A percentile compares a stretch with the other conserved stretches of the same genome.
phyloP scores from a whole-genome alignment of 768 basidiomycete species.

The Termitomyces sp. region DNA sequence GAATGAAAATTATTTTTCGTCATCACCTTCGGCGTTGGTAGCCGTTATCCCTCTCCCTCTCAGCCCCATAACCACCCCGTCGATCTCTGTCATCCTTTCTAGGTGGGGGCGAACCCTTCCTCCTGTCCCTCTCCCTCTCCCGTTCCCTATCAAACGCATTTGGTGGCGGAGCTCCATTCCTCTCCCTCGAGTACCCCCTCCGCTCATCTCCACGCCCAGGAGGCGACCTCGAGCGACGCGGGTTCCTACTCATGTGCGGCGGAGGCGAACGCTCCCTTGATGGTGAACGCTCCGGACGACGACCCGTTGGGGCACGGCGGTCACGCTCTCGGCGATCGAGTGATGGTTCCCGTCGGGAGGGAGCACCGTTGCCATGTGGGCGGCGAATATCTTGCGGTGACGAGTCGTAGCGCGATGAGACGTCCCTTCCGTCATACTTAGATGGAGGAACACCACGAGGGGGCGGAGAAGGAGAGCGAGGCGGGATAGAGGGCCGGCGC shows the following conservation, averaged over 20 bases:
- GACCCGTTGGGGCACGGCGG: slow-evolving; percentile 7
- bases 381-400: slow-evolving; percentile 21
- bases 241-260: slow-evolving; percentile 21
- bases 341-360: slow-evolving; percentile 6
- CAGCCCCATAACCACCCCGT: slow-evolving; percentile 6
- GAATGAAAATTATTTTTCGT: not conserved
- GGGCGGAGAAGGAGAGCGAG: slow-evolving; percentile 13
- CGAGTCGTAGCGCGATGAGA: slow-evolving; percentile 13
- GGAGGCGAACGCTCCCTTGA: slow-evolving; percentile 25
- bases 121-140: slow-evolving; percentile 14
- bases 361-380: not conserved
- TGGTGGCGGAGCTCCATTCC: slow-evolving; percentile 6
- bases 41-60: slow-evolving; percentile 17
- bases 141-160: slow-evolving; percentile 11
- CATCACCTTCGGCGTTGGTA: slow-evolving; percentile 20
- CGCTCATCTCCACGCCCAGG: slow-evolving; percentile 11
- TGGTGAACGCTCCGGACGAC: slow-evolving; percentile 5
- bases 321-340: slow-evolving; percentile 9
- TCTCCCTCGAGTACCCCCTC: slow-evolving; percentile 14
- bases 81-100: slow-evolving; percentile 13
- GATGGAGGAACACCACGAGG: slow-evolving; percentile 8
- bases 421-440: slow-evolving; percentile 12
- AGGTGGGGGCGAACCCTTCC: slow-evolving; percentile 11
- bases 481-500: slow-evolving; percentile 14
- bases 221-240: slow-evolving; percentile 24